These are phyloP conservation scores for Stylonectria norvegica DNA, from an alignment of 2,329 filamentous ascomycete genomes.

Conservation along the genomic window DNA sequence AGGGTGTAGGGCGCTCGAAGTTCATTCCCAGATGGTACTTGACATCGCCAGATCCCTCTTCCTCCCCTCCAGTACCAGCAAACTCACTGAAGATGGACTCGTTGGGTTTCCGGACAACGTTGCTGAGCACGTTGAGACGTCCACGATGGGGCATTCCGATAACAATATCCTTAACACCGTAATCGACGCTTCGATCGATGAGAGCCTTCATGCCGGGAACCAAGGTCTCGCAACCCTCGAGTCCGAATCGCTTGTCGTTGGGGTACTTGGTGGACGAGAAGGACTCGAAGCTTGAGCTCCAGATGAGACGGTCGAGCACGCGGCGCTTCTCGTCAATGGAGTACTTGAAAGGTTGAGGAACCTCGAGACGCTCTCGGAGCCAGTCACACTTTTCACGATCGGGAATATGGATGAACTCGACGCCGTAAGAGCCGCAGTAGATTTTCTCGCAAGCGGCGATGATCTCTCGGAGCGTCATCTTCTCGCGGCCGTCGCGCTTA, in stretches of 20 bases:
- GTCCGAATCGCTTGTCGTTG: constrained; percentile 98
- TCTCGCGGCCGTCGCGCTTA: constrained; percentile 80
- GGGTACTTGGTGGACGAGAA: constrained; percentile 98
- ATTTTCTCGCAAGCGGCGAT: constrained; percentile 89
- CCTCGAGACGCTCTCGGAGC: constrained; percentile 91
- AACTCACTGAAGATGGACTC: constrained; percentile 99
- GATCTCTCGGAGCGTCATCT: constrained; percentile 96
- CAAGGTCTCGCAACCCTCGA: constrained; percentile 94
- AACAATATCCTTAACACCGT: constrained; percentile 97
- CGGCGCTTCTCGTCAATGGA: constrained; percentile 97
- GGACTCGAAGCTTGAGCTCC: constrained; percentile 94
- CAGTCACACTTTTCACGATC: constrained; percentile 98
- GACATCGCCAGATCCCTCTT: constrained; percentile 95
- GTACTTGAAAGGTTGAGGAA: constrained; percentile 94
- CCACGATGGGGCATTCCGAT: constrained; percentile 99
- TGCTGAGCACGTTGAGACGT: constrained; percentile 94
- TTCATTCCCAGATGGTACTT: constrained; percentile 99
- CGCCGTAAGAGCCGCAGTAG: constrained; percentile 95
- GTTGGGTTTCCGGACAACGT: constrained; percentile 98
- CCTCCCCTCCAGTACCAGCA: constrained; percentile 78
- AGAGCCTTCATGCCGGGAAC: constrained; percentile 99
- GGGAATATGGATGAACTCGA: constrained; percentile 98
- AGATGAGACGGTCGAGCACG: constrained; percentile 95
- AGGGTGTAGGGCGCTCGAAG: constrained; percentile 96
- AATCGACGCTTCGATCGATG: constrained; percentile 97